phyloP scores from a whole-genome alignment of 306 rosid species.

The Calophaca sinica region DNA sequence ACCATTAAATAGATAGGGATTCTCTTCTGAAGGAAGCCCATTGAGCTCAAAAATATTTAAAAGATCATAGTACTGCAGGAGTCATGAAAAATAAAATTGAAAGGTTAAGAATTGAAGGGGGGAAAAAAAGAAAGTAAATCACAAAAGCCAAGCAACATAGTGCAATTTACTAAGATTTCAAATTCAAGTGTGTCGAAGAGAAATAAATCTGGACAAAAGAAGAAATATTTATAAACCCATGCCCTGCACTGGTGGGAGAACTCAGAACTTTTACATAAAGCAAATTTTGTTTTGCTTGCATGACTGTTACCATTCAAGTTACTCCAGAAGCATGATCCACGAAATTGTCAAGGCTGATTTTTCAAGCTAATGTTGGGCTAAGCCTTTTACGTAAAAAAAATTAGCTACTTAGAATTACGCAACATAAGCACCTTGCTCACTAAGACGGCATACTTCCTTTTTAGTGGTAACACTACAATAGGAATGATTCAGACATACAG shows the following conservation, averaged over 20 bases:
- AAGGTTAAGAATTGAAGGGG: neutral
- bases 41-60: conserved; percentile 97
- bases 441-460: conserved; percentile 6
- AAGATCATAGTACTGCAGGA: conserved; percentile 93
- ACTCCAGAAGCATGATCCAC: neutral
- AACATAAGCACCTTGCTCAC: conserved; percentile 1
- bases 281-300: neutral
- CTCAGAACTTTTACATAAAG: neutral
- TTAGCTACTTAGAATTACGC: neutral
- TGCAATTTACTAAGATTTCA: conserved; percentile 15
- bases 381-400: neutral
- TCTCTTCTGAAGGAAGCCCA: conserved; percentile 99
- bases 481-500: neutral
- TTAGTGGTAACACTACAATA: conserved; percentile 4
- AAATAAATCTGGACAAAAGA: conserved; percentile 25
- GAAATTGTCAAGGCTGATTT: neutral
- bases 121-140: neutral
- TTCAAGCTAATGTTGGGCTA: neutral
- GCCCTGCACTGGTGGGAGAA: conserved; percentile 8
- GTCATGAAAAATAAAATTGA: conserved; percentile 29
- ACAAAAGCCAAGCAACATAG: conserved; percentile 16
- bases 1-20: conserved; percentile 96
- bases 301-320: neutral
- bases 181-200: neutral
- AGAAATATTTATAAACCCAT: neutral